phyloP scores from a whole-genome alignment of 2,329 filamentous ascomycete genomes.

The Gaeumannomyces tritici region DNA sequence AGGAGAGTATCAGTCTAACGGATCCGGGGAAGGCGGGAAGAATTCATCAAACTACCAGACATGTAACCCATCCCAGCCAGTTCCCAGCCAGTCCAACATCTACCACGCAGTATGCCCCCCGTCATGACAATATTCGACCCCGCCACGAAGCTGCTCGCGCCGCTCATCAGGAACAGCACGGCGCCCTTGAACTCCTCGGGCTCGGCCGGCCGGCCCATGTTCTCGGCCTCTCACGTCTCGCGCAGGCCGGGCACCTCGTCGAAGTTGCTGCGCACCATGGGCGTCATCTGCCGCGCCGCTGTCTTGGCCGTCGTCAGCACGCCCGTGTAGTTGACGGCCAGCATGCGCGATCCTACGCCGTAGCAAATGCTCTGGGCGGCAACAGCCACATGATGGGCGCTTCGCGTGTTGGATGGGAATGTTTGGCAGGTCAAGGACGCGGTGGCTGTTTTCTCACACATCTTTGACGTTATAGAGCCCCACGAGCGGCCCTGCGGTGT shows the following conservation, averaged over 20 bases:
- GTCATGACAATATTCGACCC: not conserved
- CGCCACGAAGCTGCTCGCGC: slow-evolving; percentile 35
- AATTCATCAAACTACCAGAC: no score
- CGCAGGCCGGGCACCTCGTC: slow-evolving; percentile 52
- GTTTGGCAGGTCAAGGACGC: no score
- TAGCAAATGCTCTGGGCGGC: no score
- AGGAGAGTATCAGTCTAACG: no score
- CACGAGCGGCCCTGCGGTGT: no score
- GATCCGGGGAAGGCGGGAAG: no score
- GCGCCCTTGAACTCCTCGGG: slow-evolving; percentile 53
- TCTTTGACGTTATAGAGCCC: no score
- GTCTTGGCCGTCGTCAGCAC: slow-evolving; percentile 63
- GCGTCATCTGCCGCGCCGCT: slow-evolving; percentile 58
- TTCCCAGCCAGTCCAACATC: no score
- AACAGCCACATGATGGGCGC: no score
- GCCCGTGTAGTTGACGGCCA: slow-evolving; percentile 62
- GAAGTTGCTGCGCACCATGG: slow-evolving; percentile 48
- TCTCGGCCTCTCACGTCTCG: slow-evolving; percentile 58
- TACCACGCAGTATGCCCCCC: not conserved
- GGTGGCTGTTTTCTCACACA: no score
- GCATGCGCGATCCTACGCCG: slow-evolving; percentile 37
- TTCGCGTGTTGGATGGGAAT: no score
- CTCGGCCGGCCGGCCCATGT: slow-evolving; percentile 52
- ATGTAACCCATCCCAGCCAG: no score
- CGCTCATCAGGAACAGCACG: slow-evolving; percentile 50